Conservation (phyloP, 345 rosid species). For the Cochlearia excelsa region DNA sequence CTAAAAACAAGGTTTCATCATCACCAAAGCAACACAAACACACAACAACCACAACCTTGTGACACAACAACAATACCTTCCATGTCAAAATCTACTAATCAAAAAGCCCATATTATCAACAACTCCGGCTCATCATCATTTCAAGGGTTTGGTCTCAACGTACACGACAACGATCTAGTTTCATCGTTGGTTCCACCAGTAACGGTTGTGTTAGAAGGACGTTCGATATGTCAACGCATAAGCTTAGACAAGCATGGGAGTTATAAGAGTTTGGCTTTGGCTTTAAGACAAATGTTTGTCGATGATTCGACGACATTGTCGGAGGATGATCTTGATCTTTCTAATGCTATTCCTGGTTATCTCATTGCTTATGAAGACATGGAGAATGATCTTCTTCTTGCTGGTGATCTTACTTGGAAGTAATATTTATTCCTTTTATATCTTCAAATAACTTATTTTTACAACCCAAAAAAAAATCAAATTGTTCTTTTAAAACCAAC, state of each 20-base stretch:
- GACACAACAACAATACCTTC: slow-evolving; percentile 17
- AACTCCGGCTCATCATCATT: slow-evolving; percentile 25
- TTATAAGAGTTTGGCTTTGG: slow-evolving; percentile 76
- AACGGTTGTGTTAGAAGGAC: slow-evolving; percentile 82
- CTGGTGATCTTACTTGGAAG: slow-evolving; percentile 93
- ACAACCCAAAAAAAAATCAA: too few relatives aligned
- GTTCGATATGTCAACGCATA: slow-evolving; percentile 85
- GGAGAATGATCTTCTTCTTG: slow-evolving; percentile 91
- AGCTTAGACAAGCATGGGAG: slow-evolving; percentile 71
- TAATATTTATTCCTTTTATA: slow-evolving; percentile 34
- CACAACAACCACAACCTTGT: too few relatives aligned
- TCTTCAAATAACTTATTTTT: background rate
- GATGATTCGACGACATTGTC: slow-evolving; percentile 32
- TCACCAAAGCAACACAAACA: slow-evolving; percentile 20
- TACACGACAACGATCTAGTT: slow-evolving; percentile 56
- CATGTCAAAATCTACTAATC: slow-evolving; percentile 33
- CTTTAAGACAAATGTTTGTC: slow-evolving; percentile 78
- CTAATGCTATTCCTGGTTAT: slow-evolving; percentile 82
- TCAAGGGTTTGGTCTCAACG: slow-evolving; percentile 42
- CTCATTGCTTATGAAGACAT: slow-evolving; percentile 83
- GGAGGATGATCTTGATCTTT: slow-evolving; percentile 50
- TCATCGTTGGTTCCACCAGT: slow-evolving; percentile 71
- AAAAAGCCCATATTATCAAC: slow-evolving; percentile 18
- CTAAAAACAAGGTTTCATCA: slow-evolving; percentile 52
- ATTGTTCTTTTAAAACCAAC: too few relatives aligned